Conservation (phyloP, 1,284 basidiomycete genomes). For the Mycena sp. region DNA sequence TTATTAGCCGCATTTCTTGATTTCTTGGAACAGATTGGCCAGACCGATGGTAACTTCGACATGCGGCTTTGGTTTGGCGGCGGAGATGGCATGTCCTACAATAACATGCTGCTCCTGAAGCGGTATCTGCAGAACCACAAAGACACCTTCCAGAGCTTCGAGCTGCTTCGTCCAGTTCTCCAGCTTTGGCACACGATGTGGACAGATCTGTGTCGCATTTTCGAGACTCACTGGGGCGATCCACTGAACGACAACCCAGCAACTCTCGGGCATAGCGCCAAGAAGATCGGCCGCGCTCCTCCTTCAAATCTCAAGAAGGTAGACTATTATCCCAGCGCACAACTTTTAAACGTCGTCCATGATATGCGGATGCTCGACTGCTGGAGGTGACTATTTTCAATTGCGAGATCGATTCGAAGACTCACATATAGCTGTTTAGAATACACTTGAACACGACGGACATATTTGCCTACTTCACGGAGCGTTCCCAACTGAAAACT, state of each 20-base stretch:
- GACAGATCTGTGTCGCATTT: conserved; percentile 28
- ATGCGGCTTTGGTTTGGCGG: conserved; percentile 33
- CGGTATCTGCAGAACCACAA: conserved; percentile 42
- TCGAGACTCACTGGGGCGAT: conserved; percentile 34
- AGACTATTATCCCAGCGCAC: conserved; percentile 39
- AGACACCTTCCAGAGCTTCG: conserved; percentile 34
- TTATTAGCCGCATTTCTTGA: conserved; percentile 42
- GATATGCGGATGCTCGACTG: conserved; percentile 43
- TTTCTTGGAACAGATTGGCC: conserved; percentile 42
- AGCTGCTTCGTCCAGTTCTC: conserved; percentile 20
- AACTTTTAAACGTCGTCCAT: conserved; percentile 35
- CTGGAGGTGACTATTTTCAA: conserved; percentile 39
- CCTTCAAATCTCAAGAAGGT: conserved; percentile 41
- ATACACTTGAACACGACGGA: not conserved
- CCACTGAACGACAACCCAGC: conserved; percentile 35
- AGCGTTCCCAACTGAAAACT: not conserved
- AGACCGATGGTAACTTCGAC: conserved; percentile 31
- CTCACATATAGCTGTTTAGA: not conserved
- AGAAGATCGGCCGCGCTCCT: conserved; percentile 34
- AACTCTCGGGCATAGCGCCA: conserved; percentile 37
- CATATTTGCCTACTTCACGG: not conserved
- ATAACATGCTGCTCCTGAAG: conserved; percentile 42
- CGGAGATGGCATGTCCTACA: conserved; percentile 47
- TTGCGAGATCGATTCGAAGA: too few relatives aligned
- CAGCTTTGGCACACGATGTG: conserved; percentile 19